Percentiles rank a stretch among this genome's conserved stretches.
Evolutionary conservation across 495 filamentous ascomycete species (phyloP).

Genomic region (Annulohypoxylon moriforme): DNA sequence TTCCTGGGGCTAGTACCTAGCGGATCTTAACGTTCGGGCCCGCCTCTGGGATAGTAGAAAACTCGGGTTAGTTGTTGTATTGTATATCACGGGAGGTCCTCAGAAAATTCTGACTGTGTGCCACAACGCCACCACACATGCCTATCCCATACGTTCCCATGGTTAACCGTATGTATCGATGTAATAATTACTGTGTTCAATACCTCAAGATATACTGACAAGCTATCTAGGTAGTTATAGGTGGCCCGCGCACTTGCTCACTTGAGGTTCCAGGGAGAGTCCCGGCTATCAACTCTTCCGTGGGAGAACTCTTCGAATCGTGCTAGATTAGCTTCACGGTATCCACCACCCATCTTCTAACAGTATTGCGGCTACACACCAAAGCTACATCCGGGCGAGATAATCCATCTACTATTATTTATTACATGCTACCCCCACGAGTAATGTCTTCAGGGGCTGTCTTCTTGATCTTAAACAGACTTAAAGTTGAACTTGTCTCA

Average conservation of each 20-base stretch:
- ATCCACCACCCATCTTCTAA: neutral
- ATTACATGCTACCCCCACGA: neutral
- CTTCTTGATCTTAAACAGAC: neutral
- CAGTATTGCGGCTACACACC: neutral
- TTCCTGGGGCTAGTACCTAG: slow-evolving; percentile 14
- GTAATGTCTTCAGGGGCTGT: slow-evolving; percentile 1
- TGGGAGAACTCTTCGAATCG: slow-evolving; percentile 5
- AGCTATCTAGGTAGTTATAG: neutral
- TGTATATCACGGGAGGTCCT: neutral
- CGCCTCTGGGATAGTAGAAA: slow-evolving; percentile 14
- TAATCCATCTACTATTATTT: slow-evolving; percentile 1
- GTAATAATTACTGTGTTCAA: neutral
- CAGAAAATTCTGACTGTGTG: neutral
- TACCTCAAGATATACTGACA: neutral
- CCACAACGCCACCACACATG: slow-evolving; percentile 2
- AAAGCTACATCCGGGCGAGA: neutral
- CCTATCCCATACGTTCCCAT: neutral
- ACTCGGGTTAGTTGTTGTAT: neutral
- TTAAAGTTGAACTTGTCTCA: neutral
- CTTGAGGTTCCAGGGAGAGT: neutral
- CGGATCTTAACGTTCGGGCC: slow-evolving; percentile 31
- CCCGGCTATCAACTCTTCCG: neutral
- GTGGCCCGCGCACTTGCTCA: neutral
- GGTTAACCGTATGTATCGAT: neutral
- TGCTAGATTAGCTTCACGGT: slow-evolving; percentile 10